phyloP scores from a whole-genome alignment of 1,284 basidiomycete species.

The Rugiboletus extremiorientalis region DNA sequence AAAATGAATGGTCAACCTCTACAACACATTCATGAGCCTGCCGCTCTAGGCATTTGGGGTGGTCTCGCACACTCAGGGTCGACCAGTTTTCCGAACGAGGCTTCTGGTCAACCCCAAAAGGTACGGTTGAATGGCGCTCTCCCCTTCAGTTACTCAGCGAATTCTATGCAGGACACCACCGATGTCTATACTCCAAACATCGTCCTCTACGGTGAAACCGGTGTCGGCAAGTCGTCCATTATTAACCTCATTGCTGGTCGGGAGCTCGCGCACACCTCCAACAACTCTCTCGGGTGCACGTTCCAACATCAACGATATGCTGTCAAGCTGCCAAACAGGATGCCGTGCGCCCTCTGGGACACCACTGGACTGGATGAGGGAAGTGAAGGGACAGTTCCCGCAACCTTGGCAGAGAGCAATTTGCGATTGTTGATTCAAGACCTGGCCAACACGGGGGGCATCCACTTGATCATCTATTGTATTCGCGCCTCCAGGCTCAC shows the following conservation, averaged over 20 bases:
- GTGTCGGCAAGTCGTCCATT: conserved; percentile 34
- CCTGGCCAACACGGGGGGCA: neutral
- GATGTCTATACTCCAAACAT: conserved; percentile 23
- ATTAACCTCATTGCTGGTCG: conserved; percentile 30
- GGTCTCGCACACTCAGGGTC: too few relatives aligned
- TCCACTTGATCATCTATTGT: neutral
- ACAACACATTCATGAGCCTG: too few relatives aligned
- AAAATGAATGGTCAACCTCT: too few relatives aligned
- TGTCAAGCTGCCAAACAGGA: too few relatives aligned
- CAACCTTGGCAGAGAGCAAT: neutral
- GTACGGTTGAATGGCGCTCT: too few relatives aligned
- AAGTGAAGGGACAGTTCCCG: conserved; percentile 9
- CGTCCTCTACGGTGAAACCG: conserved; percentile 31
- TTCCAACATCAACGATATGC: conserved; percentile 20
- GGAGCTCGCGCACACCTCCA: conserved; percentile 26
- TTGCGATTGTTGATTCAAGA: neutral
- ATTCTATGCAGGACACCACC: conserved; percentile 13
- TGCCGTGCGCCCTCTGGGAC: conserved; percentile 34
- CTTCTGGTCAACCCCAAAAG: too few relatives aligned
- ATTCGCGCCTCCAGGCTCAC: conserved; percentile 19
- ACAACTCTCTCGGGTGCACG: conserved; percentile 27
- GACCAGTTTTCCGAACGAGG: too few relatives aligned
- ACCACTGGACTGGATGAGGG: conserved; percentile 32
- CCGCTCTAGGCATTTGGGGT: too few relatives aligned
- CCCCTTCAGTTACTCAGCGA: too few relatives aligned